Evolutionary conservation across 1,139 yeast species (phyloP).

Genomic region (Saccharomyces hybrid): DNA sequence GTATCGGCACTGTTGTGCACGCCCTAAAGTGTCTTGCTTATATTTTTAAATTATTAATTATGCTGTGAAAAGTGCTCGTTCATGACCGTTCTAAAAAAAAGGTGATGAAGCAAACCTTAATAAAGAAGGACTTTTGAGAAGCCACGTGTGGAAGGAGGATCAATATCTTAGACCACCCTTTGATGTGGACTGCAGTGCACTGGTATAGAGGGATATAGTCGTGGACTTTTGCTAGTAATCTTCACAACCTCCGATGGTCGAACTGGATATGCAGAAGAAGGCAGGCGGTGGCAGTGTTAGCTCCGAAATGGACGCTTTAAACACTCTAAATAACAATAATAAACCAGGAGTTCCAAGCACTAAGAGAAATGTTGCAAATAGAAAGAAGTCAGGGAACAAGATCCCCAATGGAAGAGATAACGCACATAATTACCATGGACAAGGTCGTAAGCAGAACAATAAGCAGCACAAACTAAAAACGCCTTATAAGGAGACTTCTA

Average conservation of each 20-base stretch:
- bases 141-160: neutral
- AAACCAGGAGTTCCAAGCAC: neutral
- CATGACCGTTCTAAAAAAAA: neutral
- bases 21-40: neutral
- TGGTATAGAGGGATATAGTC: neutral
- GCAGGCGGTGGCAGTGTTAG: neutral
- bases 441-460: conserved; percentile 4
- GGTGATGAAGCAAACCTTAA: neutral
- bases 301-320: neutral
- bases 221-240: neutral
- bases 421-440: neutral
- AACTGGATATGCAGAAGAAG: neutral
- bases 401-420: neutral
- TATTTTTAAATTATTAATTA: neutral
- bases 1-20: neutral
- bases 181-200: neutral
- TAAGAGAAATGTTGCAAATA: neutral
- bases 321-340: neutral
- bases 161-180: neutral
- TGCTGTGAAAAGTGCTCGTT: neutral
- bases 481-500: neutral
- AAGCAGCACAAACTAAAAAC: conserved; percentile 6
- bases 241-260: neutral
- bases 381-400: neutral
- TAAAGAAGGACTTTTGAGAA: neutral